A percentile compares a stretch with the other conserved stretches of the same genome.
Evolutionary conservation across 2,329 filamentous ascomycete genomes (phyloP).

Genomic region (Mycocentrospora acerina): DNA sequence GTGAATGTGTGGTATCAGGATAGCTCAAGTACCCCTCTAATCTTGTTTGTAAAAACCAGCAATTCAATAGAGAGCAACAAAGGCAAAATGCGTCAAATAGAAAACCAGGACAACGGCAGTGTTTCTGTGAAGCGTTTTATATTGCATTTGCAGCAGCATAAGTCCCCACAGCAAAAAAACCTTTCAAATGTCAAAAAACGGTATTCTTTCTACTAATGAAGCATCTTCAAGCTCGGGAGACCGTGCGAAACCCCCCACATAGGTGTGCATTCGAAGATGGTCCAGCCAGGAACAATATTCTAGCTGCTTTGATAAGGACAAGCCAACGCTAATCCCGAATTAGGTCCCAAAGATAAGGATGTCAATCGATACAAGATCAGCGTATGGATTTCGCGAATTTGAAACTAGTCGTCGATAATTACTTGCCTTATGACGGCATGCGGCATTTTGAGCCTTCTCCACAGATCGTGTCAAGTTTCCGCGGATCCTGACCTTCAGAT

Average conservation of each 20-base stretch:
- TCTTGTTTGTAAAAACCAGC: too few species aligned
- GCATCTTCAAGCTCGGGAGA: background rate
- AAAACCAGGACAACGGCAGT: too few species aligned
- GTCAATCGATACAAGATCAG: slow-evolving; percentile 27
- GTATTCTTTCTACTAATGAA: too few species aligned
- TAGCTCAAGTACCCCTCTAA: too few species aligned
- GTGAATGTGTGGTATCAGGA: too few species aligned
- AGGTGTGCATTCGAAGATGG: slow-evolving; percentile 2
- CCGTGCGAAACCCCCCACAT: slow-evolving; percentile 17
- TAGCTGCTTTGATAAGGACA: slow-evolving; percentile 4
- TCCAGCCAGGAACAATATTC: slow-evolving; percentile 15
- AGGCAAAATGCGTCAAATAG: too few species aligned
- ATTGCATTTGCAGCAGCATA: too few species aligned
- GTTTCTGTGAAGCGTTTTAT: too few species aligned
- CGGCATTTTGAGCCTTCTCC: slow-evolving; percentile 18
- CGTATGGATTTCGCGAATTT: slow-evolving; percentile 13
- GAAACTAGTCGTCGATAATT: slow-evolving; percentile 3
- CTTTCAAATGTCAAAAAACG: too few species aligned
- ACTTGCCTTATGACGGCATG: slow-evolving; percentile 19
- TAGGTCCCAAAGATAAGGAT: slow-evolving; percentile 36
- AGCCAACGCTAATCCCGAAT: slow-evolving; percentile 24
- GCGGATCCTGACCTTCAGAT: slow-evolving; percentile 12
- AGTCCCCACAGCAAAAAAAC: too few species aligned
- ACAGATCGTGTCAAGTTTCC: slow-evolving; percentile 22
- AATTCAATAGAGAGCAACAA: too few species aligned